Evolutionary conservation across 768 basidiomycete species (phyloP).

Genomic region (Thelephora aurantiotincta): DNA sequence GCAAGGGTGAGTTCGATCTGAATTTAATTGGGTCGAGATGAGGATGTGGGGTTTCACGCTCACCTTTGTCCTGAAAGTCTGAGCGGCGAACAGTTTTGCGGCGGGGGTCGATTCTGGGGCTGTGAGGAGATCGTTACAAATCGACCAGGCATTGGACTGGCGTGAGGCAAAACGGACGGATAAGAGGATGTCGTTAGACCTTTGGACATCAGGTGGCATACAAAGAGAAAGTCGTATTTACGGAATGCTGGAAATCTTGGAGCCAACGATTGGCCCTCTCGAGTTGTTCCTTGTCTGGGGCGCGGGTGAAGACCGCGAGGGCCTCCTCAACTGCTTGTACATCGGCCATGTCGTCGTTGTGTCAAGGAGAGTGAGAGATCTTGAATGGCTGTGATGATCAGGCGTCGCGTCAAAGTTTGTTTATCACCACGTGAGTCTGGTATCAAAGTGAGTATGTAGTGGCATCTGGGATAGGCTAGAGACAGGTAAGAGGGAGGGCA

Average conservation of each 20-base stretch:
- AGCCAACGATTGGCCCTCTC: constrained; percentile 90
- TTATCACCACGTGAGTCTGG: no score
- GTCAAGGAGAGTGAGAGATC: background rate
- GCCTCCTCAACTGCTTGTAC: constrained; percentile 64
- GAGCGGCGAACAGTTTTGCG: constrained; percentile 88
- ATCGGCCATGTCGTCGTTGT: constrained; percentile 36
- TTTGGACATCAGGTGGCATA: constrained; percentile 38
- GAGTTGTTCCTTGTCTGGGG: constrained; percentile 72
- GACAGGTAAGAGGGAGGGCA: no score
- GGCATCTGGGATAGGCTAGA: no score
- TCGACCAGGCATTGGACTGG: constrained; percentile 94
- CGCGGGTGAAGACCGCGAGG: constrained; percentile 64
- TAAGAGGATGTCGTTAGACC: constrained; percentile 30
- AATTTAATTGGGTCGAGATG: background rate
- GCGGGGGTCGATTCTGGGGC: constrained; percentile 63
- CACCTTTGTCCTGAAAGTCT: constrained; percentile 92
- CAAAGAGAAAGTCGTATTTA: constrained; percentile 71
- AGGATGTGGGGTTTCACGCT: constrained; percentile 14
- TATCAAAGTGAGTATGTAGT: no score
- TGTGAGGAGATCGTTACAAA: constrained; percentile 83
- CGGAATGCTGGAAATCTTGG: constrained; percentile 98
- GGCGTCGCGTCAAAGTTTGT: background rate
- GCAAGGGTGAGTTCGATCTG: background rate
- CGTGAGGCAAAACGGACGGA: constrained; percentile 35
- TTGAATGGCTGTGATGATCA: background rate